Conservation (phyloP, 176 grass and related monocot species). For the Poa pratensis region DNA sequence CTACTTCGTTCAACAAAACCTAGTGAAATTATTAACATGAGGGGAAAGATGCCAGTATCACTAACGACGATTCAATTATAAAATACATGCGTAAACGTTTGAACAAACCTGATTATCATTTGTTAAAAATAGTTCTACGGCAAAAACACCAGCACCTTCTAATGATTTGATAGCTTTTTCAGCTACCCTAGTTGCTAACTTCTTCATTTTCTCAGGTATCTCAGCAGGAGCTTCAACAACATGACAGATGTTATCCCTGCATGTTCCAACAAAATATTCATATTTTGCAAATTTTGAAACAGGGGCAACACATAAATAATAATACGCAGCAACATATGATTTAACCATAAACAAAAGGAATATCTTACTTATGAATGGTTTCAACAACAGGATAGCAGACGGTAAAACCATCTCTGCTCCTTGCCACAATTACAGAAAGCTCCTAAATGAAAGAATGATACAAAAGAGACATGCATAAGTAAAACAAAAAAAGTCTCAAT, state of each 20-base stretch:
- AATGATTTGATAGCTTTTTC: slow-evolving; percentile 74
- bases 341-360: slow-evolving; percentile 2
- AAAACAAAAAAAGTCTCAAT: background rate
- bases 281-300: background rate
- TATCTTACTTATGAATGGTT: slow-evolving; percentile 91
- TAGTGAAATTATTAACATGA: slow-evolving; percentile 37
- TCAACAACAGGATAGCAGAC: slow-evolving; percentile 94
- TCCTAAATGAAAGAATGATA: slow-evolving; percentile 53
- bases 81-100: background rate
- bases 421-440: slow-evolving; percentile 91
- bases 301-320: background rate
- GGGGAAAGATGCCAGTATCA: slow-evolving; percentile 18
- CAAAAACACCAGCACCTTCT: slow-evolving; percentile 90
- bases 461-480: background rate
- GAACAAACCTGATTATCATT: slow-evolving; percentile 74
- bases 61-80: background rate
- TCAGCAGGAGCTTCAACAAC: slow-evolving; percentile 87
- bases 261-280: slow-evolving; percentile 39
- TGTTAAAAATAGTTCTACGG: slow-evolving; percentile 96
- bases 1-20: slow-evolving; percentile 94
- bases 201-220: slow-evolving; percentile 71
- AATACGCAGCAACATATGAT: slow-evolving; percentile 8
- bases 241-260: slow-evolving; percentile 94
- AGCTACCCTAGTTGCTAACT: slow-evolving; percentile 67
- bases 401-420: slow-evolving; percentile 68